Evolutionary conservation across 2,329 filamentous ascomycete genomes (phyloP), one percentile per base, ranked within the genome.

Genomic region (Exophiala viscosa): DNA sequence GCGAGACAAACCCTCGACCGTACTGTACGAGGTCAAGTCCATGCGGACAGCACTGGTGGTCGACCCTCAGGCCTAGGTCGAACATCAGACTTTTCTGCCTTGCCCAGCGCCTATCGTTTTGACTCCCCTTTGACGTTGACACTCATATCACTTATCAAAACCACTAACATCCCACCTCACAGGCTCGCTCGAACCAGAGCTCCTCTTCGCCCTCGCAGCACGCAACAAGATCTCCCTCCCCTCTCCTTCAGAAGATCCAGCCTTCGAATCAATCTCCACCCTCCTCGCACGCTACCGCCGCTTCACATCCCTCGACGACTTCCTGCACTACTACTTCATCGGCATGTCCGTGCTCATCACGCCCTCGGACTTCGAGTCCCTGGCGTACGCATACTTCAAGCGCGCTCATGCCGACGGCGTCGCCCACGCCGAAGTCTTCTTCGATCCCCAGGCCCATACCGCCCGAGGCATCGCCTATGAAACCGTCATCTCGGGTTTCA

Each of bases 261-360:
- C 83, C 31, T 91, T 87, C 67, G 67, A 71, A 11, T 87, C 84
- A 1, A 68, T 78, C 4, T 75, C 76, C 38, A 67, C 82, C 2
- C 78, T 91, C 10, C 72, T 75, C 38, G 72, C 75, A 52, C 82
- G 87, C 57, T 91, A 91, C 69, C 72, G 77, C 52, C 69, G 73
- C 56, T 91, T 90, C 70, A 77, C 79, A 40, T 85, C 81, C 35
- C 81, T 91, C 17, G 84, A 90, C 64, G 86, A 90, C 70, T 62
- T 91, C 71, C 77, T 91, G 23, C 76, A 83, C 67, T 90, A 88
- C 72, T 90, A 91, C 74, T 90, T 87, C 73, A 81, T 86, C 59
- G 86, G 84, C 64, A 88, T 90, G 80, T 82, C 78, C 34, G 86
- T 86, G 5, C 79, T 91, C 14, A 70, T 84, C 53, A 76, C 79